Evolutionary conservation across 495 filamentous ascomycete genomes (phyloP).

Genomic region (Chaetomium cochliodes): DNA sequence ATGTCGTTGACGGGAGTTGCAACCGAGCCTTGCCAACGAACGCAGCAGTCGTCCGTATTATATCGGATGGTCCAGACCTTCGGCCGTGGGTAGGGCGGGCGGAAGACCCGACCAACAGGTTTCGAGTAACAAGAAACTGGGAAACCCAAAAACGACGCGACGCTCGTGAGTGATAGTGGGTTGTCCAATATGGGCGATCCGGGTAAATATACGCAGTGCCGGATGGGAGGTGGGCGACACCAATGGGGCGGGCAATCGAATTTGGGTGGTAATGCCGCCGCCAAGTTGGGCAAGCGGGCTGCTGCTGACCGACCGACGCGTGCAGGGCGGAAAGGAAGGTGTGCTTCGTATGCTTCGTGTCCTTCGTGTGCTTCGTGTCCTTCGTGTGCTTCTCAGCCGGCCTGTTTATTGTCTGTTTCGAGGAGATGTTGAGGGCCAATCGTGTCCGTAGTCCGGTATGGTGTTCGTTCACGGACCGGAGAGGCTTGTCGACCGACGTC

Average conservation of each 20-base stretch:
- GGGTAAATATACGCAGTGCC: slow-evolving; percentile 39
- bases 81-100: slow-evolving; percentile 3
- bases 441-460: background rate
- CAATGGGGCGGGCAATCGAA: slow-evolving; percentile 34
- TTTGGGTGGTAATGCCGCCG: slow-evolving; percentile 37
- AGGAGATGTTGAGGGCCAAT: background rate
- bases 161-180: slow-evolving; percentile 5
- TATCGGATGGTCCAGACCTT: slow-evolving; percentile 1
- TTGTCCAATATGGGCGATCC: slow-evolving; percentile 36
- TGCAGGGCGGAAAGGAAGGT: background rate
- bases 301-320: slow-evolving; percentile 5
- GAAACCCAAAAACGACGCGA: background rate
- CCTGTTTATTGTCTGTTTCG: background rate
- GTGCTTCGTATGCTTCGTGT: background rate
- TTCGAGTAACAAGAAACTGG: background rate
- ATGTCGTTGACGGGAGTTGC: slow-evolving; percentile 7
- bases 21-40: background rate
- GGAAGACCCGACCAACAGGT: slow-evolving; percentile 2
- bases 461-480: background rate
- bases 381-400: background rate
- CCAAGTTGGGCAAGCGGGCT: slow-evolving; percentile 18
- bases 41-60: slow-evolving; percentile 8
- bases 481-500: background rate
- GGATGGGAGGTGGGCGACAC: slow-evolving; percentile 26
- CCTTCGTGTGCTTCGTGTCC: too few species aligned